phyloP scores from a whole-genome alignment of 2,329 filamentous ascomycete genomes.

The Diaporthe velutina region DNA sequence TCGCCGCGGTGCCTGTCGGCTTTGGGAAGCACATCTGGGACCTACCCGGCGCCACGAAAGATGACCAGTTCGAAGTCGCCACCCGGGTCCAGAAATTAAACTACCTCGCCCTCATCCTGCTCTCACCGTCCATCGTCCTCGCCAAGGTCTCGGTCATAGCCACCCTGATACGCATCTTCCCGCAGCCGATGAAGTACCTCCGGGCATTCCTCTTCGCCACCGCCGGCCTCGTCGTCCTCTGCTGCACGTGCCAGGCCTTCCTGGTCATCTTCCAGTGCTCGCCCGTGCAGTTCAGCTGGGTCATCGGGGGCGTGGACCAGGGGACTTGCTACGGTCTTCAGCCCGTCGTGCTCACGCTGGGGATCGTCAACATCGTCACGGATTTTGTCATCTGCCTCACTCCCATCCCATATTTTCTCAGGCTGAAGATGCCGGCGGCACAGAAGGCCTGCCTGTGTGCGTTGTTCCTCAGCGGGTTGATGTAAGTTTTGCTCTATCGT shows the following conservation, averaged over 20 bases:
- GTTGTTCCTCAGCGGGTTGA: constrained; percentile 47
- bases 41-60: constrained; percentile 34
- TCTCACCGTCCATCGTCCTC: constrained; percentile 44
- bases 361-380: constrained; percentile 46
- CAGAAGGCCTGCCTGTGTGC: constrained; percentile 46
- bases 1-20: constrained; percentile 37
- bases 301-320: constrained; percentile 38
- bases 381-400: constrained; percentile 48
- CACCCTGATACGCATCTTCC: constrained; percentile 49
- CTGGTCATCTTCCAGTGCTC: constrained; percentile 47
- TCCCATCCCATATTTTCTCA: constrained; percentile 49
- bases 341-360: constrained; percentile 46
- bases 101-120: constrained; percentile 43
- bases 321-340: constrained; percentile 45
- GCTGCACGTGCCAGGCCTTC: constrained; percentile 44
- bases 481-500: constrained; percentile 43
- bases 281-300: constrained; percentile 47
- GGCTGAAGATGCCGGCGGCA: constrained; percentile 43
- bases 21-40: constrained; percentile 48
- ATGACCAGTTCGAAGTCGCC: constrained; percentile 40
- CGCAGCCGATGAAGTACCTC: constrained; percentile 43
- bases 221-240: constrained; percentile 46
- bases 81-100: constrained; percentile 41
- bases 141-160: constrained; percentile 49
- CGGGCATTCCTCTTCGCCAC: constrained; percentile 48